phyloP scores from a whole-genome alignment of 306 rosid species.

The Corylus heterophylla region DNA sequence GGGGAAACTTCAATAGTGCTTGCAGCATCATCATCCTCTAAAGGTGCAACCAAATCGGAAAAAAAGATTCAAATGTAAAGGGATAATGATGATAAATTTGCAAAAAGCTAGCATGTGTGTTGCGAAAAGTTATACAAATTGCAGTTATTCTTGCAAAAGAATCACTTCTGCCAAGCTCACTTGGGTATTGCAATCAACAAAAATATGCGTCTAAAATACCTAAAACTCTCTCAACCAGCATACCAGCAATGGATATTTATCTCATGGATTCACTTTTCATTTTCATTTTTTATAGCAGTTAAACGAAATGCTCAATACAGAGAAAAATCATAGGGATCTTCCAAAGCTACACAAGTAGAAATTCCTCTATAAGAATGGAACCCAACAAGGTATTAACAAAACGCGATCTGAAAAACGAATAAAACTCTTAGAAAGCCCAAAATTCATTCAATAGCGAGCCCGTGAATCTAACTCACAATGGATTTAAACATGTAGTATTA shows the following conservation, averaged over 20 bases:
- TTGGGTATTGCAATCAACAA: background rate
- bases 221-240: background rate
- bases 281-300: no score
- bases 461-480: background rate
- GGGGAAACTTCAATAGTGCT: slow-evolving; percentile 55
- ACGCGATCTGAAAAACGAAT: background rate
- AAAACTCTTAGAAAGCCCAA: background rate
- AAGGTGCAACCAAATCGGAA: slow-evolving; percentile 16
- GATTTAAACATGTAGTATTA: background rate
- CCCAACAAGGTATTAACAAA: background rate
- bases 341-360: background rate
- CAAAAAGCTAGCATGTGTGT: background rate
- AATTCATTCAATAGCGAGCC: background rate
- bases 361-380: background rate
- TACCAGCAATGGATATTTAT: background rate
- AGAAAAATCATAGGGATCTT: background rate
- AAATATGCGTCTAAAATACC: background rate
- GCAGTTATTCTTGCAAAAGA: background rate
- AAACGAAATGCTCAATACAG: background rate
- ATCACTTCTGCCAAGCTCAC: background rate
- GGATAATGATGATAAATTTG: background rate
- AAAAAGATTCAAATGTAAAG: background rate
- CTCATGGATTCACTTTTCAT: background rate
- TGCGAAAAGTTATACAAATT: background rate
- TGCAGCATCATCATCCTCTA: slow-evolving; percentile 67